A percentile compares a stretch with the other conserved stretches of the same genome.
phyloP scores from a whole-genome alignment of 257 asterid species.

The Rauvolfia tetraphylla region DNA sequence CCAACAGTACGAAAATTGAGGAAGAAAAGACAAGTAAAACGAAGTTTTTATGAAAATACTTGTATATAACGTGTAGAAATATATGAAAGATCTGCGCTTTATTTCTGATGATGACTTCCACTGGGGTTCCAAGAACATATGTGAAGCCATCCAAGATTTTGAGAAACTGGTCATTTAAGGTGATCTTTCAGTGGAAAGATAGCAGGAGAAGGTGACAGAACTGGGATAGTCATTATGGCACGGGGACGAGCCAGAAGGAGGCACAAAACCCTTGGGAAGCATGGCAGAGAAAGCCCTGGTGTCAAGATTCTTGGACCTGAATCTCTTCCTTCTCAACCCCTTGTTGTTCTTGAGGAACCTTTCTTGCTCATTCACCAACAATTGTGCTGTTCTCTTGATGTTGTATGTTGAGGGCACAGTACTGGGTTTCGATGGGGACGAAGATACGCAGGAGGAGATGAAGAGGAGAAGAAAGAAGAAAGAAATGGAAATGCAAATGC shows the following conservation, averaged over 20 bases:
- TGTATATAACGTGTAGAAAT: background rate
- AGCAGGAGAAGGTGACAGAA: slow-evolving; percentile 56
- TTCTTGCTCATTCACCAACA: slow-evolving; percentile 14
- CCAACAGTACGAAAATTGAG: background rate
- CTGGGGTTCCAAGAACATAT: background rate
- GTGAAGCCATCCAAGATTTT: background rate
- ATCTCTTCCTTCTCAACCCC: slow-evolving; percentile 20
- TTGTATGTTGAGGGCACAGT: background rate
- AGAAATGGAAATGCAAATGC: slow-evolving; percentile 4
- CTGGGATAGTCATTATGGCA: slow-evolving; percentile 62
- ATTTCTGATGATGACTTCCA: background rate
- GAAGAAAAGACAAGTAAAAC: background rate
- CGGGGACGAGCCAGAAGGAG: slow-evolving; percentile 76
- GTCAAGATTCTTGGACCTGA: slow-evolving; percentile 17
- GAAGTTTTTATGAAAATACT: background rate
- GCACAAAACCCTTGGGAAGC: slow-evolving; percentile 82
- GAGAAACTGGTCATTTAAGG: slow-evolving; percentile 10
- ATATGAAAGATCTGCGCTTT: background rate
- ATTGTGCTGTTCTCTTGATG: background rate
- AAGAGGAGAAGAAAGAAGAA: slow-evolving; percentile 23
- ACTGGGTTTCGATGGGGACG: background rate
- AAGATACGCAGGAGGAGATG: slow-evolving; percentile 19
- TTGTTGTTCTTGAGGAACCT: slow-evolving; percentile 18
- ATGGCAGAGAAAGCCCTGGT: slow-evolving; percentile 47
- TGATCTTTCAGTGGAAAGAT: slow-evolving; percentile 25